phyloP scores from a whole-genome alignment of 371 early-diverging fungal genomes.

The Neoconidiobolus thromboides region DNA sequence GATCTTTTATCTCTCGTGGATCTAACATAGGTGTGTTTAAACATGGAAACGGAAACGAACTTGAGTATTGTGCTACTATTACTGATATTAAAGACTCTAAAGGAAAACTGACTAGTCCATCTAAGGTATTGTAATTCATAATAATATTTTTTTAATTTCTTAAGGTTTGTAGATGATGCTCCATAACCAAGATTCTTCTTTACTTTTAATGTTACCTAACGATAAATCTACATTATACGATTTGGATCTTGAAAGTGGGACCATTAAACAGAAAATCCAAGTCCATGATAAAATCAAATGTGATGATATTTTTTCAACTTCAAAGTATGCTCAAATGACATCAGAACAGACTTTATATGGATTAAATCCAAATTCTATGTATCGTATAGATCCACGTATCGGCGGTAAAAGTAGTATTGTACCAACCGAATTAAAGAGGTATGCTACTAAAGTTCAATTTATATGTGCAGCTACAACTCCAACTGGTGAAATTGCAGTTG shows the following conservation, averaged over 20 bases:
- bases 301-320: conserved; percentile 45
- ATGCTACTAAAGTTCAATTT: conserved; percentile 45
- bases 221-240: conserved; percentile 49
- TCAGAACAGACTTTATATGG: conserved; percentile 59
- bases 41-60: conserved; percentile 36
- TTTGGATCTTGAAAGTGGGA: conserved; percentile 80
- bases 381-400: conserved; percentile 80
- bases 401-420: conserved; percentile 37
- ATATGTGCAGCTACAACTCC: conserved; percentile 56
- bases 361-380: conserved; percentile 57
- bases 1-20: conserved; percentile 76
- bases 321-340: conserved; percentile 57
- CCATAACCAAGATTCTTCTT: conserved; percentile 52
- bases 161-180: conserved; percentile 27
- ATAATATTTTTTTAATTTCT: background rate
- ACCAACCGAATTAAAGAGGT: conserved; percentile 35
- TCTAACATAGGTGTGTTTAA: conserved; percentile 65
- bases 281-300: conserved; percentile 38
- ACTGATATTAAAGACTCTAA: conserved; percentile 22
- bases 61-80: conserved; percentile 50
- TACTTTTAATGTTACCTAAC: conserved; percentile 46
- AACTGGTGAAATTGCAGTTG: conserved; percentile 69
- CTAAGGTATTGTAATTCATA: conserved; percentile 16
- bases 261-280: conserved; percentile 85
- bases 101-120: conserved; percentile 26